These are phyloP conservation scores for Claviceps humidiphila DNA, from an alignment of 2,329 filamentous ascomycete genomes.

Conservation along the genomic window DNA sequence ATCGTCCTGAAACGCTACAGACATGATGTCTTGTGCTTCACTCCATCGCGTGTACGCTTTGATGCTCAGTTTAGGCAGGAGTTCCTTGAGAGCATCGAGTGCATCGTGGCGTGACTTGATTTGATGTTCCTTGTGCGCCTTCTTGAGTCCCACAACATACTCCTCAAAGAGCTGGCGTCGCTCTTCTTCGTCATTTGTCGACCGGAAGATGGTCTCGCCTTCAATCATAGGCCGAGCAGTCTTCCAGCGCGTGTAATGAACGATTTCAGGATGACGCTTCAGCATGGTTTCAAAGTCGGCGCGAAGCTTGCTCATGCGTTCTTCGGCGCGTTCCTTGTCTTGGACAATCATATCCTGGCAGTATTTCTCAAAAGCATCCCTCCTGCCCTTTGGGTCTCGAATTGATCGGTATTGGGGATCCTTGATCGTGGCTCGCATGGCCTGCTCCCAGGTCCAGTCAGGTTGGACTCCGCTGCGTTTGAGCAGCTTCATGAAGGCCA, in stretches of 20 bases:
- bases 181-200: constrained; percentile 76
- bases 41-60: constrained; percentile 93
- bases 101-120: constrained; percentile 60
- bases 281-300: constrained; percentile 94
- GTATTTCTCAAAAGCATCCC: constrained; percentile 88
- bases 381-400: constrained; percentile 83
- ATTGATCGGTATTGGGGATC: constrained; percentile 89
- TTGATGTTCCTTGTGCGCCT: constrained; percentile 64
- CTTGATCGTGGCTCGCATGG: constrained; percentile 72
- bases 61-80: constrained; percentile 68
- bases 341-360: constrained; percentile 78
- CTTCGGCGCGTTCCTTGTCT: constrained; percentile 89
- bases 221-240: constrained; percentile 89
- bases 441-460: constrained; percentile 87
- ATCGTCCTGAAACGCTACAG: constrained; percentile 64
- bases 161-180: constrained; percentile 85
- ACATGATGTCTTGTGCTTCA: constrained; percentile 72
- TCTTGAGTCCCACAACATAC: constrained; percentile 77
- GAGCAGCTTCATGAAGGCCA: constrained; percentile 82
- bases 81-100: constrained; percentile 66
- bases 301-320: constrained; percentile 81
- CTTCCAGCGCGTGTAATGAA: constrained; percentile 94
- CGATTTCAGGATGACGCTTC: constrained; percentile 91
- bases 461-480: constrained; percentile 74
- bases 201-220: constrained; percentile 88